These are phyloP conservation scores for Phylloporus rhodoxanthus DNA, from an alignment of 768 basidiomycete genomes.

Conservation along the genomic window DNA sequence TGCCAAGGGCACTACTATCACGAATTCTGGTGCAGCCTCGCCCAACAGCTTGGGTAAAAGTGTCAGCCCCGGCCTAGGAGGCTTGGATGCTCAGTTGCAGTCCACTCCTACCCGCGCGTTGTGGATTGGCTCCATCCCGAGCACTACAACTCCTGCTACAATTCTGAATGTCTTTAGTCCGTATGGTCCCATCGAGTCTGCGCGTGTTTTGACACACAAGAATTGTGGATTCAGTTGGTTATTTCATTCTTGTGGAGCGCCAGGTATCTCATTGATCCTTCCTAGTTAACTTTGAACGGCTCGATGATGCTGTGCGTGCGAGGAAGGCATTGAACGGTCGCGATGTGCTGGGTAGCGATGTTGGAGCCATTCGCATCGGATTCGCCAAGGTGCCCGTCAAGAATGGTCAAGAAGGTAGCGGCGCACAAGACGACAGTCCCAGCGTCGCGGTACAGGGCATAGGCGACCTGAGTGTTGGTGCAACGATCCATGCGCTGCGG, in stretches of 20 bases:
- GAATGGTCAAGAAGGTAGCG: conserved; percentile 61
- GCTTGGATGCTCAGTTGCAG: conserved; percentile 82
- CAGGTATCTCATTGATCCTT: conserved; percentile 6
- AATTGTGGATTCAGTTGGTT: conserved; percentile 86
- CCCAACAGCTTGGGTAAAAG: conserved; percentile 50
- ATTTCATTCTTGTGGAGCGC: not conserved
- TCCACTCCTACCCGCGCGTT: conserved; percentile 90
- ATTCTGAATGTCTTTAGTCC: conserved; percentile 95
- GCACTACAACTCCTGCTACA: conserved; percentile 89
- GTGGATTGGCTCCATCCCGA: conserved; percentile 97
- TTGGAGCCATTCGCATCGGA: conserved; percentile 94
- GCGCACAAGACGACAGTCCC: conserved; percentile 55
- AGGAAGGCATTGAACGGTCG: conserved; percentile 93
- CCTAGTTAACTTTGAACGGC: conserved; percentile 90
- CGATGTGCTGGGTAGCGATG: conserved; percentile 92
- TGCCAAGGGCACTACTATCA: conserved; percentile 62
- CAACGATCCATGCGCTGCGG: conserved; percentile 81
- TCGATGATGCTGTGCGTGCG: conserved; percentile 94
- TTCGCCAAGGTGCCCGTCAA: conserved; percentile 96
- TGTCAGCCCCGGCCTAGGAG: conserved; percentile 50
- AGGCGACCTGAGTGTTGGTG: conserved; percentile 80
- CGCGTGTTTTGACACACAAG: conserved; percentile 93
- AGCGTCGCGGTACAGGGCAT: conserved; percentile 72
- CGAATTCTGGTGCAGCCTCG: conserved; percentile 60
- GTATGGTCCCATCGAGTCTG: conserved; percentile 96